Base-by-base conservation (phyloP, 495 filamentous ascomycete species). In the Annulohypoxylon moriforme region DNA sequence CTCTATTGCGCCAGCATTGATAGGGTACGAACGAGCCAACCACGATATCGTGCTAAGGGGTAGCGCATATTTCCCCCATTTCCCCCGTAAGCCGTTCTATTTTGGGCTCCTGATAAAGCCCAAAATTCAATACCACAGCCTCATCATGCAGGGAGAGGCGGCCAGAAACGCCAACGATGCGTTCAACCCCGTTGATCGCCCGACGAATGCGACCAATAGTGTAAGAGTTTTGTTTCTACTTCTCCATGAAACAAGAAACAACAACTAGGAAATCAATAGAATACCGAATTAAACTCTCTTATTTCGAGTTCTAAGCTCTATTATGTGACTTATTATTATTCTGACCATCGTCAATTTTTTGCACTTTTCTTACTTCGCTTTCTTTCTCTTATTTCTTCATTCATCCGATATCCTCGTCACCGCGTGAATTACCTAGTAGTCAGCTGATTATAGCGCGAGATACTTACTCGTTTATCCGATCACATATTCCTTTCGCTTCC, bases 101-200 rank as follows among this genome's bases (percentile, higher is more conserved):
- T 71, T 71, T 71, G n/a, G 57, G 68, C 4, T 13, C 34, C 13
- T 36, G 22, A 55, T 55, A 47, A 60, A 71, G 68, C 62, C 38
- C 59, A 59, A 69, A 69, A 40, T 50, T 9, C 34, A 49, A 62
- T 56, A 31, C 16, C 69, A 72, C 42, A 72, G 69, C 69, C 69
- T 72, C 69, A 53, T 63, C 33, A 72, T 72, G 69, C 69, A 72
- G 64, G 64, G 64, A 72, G 53, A 68, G 59, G 64, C 38, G n/a
- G 46, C 50, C 44, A 52, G 60, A 64, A 65, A 73, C 65, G 60
- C 64, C 70, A 73, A 62, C 70, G 22, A 60, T 22, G 64, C 69
- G 67, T 59, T 29, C 1, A 38, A 38, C 44, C 59, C 69, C 46
- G 57, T 40, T 56, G 60, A 68, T 68, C 64, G 33, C 33, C 55